Conservation (phyloP, 179 eudicot species). For the Nepenthes alata region DNA sequence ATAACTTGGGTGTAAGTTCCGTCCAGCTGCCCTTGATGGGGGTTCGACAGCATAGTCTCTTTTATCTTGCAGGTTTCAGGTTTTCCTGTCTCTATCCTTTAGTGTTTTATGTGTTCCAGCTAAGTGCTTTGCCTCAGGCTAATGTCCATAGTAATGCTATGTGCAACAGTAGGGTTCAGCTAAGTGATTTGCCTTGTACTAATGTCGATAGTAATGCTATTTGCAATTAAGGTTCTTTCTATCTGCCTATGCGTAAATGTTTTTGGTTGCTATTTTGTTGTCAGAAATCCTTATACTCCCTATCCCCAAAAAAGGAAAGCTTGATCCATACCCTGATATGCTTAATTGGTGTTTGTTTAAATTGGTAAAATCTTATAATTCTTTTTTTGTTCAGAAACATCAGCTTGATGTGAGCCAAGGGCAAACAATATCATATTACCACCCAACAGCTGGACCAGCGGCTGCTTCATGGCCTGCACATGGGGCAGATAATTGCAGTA, state of each 20-base stretch:
- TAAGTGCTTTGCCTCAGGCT: background rate
- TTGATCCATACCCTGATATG: background rate
- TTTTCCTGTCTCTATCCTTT: too few species aligned
- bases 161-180: too few species aligned
- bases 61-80: too few species aligned
- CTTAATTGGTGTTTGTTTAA: background rate
- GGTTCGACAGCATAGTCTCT: too few species aligned
- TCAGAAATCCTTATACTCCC: background rate
- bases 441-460: constrained; percentile 24
- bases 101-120: too few species aligned
- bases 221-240: background rate
- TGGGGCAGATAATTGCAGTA: constrained; percentile 14
- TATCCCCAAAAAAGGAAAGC: background rate
- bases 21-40: too few species aligned
- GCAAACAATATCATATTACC: constrained; percentile 44
- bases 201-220: too few species aligned
- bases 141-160: too few species aligned
- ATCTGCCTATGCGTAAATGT: background rate
- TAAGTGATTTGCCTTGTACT: too few species aligned
- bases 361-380: background rate
- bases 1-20: too few species aligned
- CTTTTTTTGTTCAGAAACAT: constrained; percentile 22
- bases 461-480: constrained; percentile 41
- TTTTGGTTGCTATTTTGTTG: background rate
- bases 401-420: constrained; percentile 44